Base-by-base conservation (phyloP, 805 yeast species). In the Yamadazyma endophytica region DNA sequence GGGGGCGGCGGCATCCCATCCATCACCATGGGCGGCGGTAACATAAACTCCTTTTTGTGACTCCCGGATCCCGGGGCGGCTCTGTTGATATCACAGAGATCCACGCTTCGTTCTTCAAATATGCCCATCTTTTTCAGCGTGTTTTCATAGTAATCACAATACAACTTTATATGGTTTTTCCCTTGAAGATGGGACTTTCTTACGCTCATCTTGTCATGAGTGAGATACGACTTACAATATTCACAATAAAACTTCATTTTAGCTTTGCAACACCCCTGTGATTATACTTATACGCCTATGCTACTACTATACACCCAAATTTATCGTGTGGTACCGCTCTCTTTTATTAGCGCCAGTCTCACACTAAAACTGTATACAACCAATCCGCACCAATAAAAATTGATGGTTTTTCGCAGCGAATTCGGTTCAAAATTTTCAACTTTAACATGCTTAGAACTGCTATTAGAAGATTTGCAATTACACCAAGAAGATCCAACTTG, bases 181-280 rank as follows among this genome's bases (percentile, higher is more conserved):
- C 96, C 96, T 23, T 71, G 62, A 24, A 83, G 54, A 56, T 87
- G 96, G 24, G 87, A 78, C 48, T 82, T 80, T 14, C 95, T 61
- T 33, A 87, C 96, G 59, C 92, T 82, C 46, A 77, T 64, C n/a
- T 92, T 82, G 56, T 86, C 95, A 52, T 87, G 96, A 1, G 96
- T 87, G 36, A 88, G 61, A 46, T 82, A 81, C 13, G 87, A 76
- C 49, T 77, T 77, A 53, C 96, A 87, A 52, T 86, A 87, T 44
- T 82, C 92, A 56, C 96, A 87, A 58, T 80, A 82, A 54, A 79
- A 83, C 41, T 79, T 73, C 46, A 41, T 40, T 8, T 25, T 12
- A 7, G 8, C 11, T 25, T 19, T 9, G n/a, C n/a, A n/a, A n/a
- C n/a, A n/a, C n/a, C n/a, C n/a, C n/a, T n/a, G n/a, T n/a, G n/a